These are phyloP conservation scores for Zhuliangozyma blackwelliae DNA, from an alignment of 1,139 yeast species.

Conservation along the genomic window DNA sequence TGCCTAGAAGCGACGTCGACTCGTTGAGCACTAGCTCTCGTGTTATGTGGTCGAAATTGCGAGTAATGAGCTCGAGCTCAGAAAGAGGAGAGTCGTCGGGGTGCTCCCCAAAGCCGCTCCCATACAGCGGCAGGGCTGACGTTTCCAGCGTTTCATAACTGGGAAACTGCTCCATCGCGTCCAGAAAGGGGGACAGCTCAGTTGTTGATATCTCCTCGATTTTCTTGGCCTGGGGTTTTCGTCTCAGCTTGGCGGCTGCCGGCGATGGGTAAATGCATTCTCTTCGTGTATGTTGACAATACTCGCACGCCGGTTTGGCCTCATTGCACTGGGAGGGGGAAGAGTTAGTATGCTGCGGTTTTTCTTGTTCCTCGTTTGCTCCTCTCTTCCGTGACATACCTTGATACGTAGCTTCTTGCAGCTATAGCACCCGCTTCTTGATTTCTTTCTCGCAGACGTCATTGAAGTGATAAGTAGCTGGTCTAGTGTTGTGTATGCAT, in stretches of 20 bases:
- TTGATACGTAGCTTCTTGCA: slow-evolving; percentile 29
- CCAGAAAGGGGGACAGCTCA: no score
- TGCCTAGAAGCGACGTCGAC: slow-evolving; percentile 16
- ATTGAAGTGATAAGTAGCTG: neutral
- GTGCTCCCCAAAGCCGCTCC: no score
- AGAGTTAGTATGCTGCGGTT: neutral
- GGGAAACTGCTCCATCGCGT: no score
- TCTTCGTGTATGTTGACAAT: slow-evolving; percentile 30
- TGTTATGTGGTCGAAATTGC: neutral
- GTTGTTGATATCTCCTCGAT: no score
- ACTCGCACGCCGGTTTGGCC: slow-evolving; percentile 33
- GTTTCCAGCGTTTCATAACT: no score
- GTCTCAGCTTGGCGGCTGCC: neutral
- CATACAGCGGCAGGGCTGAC: no score
- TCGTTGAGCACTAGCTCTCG: slow-evolving; percentile 11
- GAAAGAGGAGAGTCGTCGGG: no score
- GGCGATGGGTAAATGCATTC: slow-evolving; percentile 23
- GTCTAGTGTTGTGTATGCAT: no score
- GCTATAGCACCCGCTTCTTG: slow-evolving; percentile 28
- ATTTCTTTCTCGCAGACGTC: slow-evolving; percentile 13
- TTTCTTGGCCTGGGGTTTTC: no score
- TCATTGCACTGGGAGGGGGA: slow-evolving; percentile 23
- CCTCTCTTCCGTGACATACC: no score
- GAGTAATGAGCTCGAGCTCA: no score
- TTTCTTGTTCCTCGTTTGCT: neutral